Evolutionary conservation across 1,284 basidiomycete genomes (phyloP).

Genomic region (Fomitiporia mediterranea): DNA sequence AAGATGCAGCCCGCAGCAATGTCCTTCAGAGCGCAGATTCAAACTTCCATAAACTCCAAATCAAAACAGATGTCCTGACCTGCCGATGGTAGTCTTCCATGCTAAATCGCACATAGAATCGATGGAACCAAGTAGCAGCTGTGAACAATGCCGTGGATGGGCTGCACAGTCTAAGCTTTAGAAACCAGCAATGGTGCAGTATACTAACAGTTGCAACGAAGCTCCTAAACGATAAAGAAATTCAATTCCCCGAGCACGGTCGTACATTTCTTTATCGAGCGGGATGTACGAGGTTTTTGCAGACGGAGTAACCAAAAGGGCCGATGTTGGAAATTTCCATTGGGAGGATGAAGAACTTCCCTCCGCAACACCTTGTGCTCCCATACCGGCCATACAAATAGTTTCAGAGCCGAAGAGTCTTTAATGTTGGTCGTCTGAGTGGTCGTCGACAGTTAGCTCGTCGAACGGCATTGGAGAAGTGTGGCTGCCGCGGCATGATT

Average conservation of each 20-base stretch:
- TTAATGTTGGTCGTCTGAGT: no score
- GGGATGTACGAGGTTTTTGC: conserved; percentile 44
- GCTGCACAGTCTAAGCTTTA: conserved; percentile 35
- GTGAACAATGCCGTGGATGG: conserved; percentile 76
- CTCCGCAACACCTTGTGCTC: conserved; percentile 1
- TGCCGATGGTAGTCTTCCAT: conserved; percentile 80
- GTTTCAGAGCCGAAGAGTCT: no score
- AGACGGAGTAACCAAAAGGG: conserved; percentile 54
- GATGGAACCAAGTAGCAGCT: conserved; percentile 87
- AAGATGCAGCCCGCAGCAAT: conserved; percentile 89
- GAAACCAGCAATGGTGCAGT: conserved; percentile 8
- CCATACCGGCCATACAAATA: conserved; percentile 2
- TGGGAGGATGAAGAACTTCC: conserved; percentile 37
- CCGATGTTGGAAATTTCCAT: conserved; percentile 65
- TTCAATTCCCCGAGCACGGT: conserved; percentile 72
- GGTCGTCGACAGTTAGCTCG: not conserved
- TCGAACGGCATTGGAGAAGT: not conserved
- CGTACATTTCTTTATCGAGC: conserved; percentile 64
- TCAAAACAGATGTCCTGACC: conserved; percentile 35
- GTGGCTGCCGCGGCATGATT: no score
- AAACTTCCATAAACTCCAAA: not conserved
- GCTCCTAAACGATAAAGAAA: conserved; percentile 76
- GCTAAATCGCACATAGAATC: conserved; percentile 93
- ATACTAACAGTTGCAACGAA: conserved; percentile 64
- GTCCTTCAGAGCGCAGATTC: conserved; percentile 45